Evolutionary conservation across 1,139 yeast genomes (phyloP).

Genomic region (Scheffersomyces illinoinensis): DNA sequence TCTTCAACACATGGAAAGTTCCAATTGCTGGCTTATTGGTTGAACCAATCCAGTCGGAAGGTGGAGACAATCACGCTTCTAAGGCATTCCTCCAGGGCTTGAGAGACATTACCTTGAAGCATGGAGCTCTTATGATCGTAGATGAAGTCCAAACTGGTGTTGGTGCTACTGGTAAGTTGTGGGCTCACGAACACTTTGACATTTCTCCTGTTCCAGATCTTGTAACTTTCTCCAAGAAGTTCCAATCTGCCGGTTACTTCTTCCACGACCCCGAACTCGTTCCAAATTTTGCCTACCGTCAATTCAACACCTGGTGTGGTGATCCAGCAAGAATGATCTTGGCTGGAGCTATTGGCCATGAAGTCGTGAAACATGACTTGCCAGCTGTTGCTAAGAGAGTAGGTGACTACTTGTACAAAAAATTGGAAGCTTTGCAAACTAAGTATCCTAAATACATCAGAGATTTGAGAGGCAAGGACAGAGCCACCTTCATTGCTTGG

Average conservation of each 20-base stretch:
- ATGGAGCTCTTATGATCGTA: slow-evolving; percentile 68
- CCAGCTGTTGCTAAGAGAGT: slow-evolving; percentile 55
- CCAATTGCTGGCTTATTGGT: slow-evolving; percentile 78
- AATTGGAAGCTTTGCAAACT: slow-evolving; percentile 50
- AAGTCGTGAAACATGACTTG: slow-evolving; percentile 60
- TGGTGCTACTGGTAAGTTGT: slow-evolving; percentile 80
- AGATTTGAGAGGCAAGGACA: slow-evolving; percentile 70
- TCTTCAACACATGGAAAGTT: slow-evolving; percentile 55
- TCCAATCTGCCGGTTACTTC: slow-evolving; percentile 85
- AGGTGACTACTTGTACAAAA: slow-evolving; percentile 61
- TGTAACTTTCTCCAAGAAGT: slow-evolving; percentile 82
- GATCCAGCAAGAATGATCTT: slow-evolving; percentile 79
- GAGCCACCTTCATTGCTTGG: slow-evolving; percentile 82
- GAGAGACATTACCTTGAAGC: slow-evolving; percentile 66
- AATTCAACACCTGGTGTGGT: slow-evolving; percentile 91
- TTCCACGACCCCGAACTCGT: slow-evolving; percentile 69
- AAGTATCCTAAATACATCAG: slow-evolving; percentile 52
- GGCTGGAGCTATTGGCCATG: slow-evolving; percentile 69
- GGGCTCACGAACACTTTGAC: slow-evolving; percentile 87
- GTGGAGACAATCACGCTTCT: slow-evolving; percentile 86
- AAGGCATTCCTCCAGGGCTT: slow-evolving; percentile 74
- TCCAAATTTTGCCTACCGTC: slow-evolving; percentile 75
- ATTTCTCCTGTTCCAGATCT: slow-evolving; percentile 74
- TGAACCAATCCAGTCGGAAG: slow-evolving; percentile 85
- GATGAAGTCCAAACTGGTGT: slow-evolving; percentile 91